phyloP scores from a whole-genome alignment of 768 basidiomycete species.

The Lactarius indigo region DNA sequence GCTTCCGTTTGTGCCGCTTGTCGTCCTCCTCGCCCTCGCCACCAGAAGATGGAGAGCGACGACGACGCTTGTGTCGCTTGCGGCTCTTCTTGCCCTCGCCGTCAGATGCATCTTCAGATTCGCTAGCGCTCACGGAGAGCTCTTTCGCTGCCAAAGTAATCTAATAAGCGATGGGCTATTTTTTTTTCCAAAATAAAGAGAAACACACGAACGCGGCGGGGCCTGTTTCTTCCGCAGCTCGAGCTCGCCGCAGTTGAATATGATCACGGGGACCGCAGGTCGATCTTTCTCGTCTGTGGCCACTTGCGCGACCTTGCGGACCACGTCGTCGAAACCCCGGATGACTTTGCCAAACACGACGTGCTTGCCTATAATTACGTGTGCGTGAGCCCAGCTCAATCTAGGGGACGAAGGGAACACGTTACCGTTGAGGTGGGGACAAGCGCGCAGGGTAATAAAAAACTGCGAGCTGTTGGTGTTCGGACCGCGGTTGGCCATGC shows the following conservation, averaged over 20 bases:
- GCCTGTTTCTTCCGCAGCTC: slow-evolving; percentile 53
- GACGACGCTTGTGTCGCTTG: slow-evolving; percentile 25
- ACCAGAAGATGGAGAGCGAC: slow-evolving; percentile 20
- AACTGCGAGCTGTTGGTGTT: slow-evolving; percentile 87
- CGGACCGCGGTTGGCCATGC: slow-evolving; percentile 87
- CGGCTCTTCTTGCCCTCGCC: slow-evolving; percentile 5
- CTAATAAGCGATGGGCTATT: not conserved
- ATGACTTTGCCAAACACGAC: slow-evolving; percentile 51
- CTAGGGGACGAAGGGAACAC: slow-evolving; percentile 33
- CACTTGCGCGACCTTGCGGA: slow-evolving; percentile 56
- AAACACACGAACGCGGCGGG: slow-evolving; percentile 24
- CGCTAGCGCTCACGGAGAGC: slow-evolving; percentile 18
- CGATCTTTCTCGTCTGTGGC: slow-evolving; percentile 73
- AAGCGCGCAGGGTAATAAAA: slow-evolving; percentile 76
- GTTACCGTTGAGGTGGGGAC: slow-evolving; percentile 70
- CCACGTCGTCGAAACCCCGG: slow-evolving; percentile 57
- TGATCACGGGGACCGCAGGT: slow-evolving; percentile 61
- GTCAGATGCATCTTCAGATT: slow-evolving; percentile 20
- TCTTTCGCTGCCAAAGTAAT: slow-evolving; percentile 16
- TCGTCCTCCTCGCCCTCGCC: slow-evolving; percentile 11
- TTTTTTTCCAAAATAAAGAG: not conserved
- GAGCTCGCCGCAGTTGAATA: slow-evolving; percentile 82
- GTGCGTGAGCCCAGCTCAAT: slow-evolving; percentile 30
- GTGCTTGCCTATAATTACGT: slow-evolving; percentile 47
- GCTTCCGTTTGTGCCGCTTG: slow-evolving; percentile 28